A percentile compares a stretch with the other conserved stretches of the same genome.
Evolutionary conservation across 768 basidiomycete species (phyloP).

Genomic region (Phlebiopsis flavidoalba): DNA sequence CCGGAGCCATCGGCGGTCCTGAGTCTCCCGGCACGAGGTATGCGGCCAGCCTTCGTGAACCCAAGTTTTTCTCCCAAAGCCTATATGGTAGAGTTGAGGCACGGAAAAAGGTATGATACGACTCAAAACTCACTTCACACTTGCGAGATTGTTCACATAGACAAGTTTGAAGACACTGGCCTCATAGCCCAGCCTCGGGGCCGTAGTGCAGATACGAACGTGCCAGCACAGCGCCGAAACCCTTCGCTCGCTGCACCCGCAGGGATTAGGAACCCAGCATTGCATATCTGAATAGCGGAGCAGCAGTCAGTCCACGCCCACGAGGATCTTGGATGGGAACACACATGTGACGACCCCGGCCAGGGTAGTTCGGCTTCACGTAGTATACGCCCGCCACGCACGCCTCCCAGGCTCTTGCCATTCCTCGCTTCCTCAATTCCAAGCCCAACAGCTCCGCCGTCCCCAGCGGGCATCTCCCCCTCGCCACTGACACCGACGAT

Average conservation of each 20-base stretch:
- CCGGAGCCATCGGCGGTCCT: conserved; percentile 57
- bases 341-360: conserved; percentile 83
- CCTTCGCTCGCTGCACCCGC: conserved; percentile 59
- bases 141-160: conserved; percentile 78
- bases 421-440: conserved; percentile 40
- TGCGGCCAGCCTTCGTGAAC: conserved; percentile 74
- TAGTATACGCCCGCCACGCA: conserved; percentile 78
- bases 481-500: conserved; percentile 53
- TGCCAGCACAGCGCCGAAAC: conserved; percentile 69
- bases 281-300: conserved; percentile 58
- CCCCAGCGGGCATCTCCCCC: conserved; percentile 15
- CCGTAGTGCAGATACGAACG: conserved; percentile 78
- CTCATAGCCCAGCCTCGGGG: conserved; percentile 69
- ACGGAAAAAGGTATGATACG: neutral
- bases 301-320: neutral
- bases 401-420: conserved; percentile 57
- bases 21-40: conserved; percentile 73
- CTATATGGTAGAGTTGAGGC: conserved; percentile 28
- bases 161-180: conserved; percentile 90
- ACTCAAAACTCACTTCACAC: conserved; percentile 20
- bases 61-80: conserved; percentile 82
- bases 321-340: conserved; percentile 25
- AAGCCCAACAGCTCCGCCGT: conserved; percentile 20
- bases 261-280: conserved; percentile 78
- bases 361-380: conserved; percentile 89